Evolutionary conservation across 2,329 filamentous ascomycete genomes (phyloP).

Genomic region (Cercospora zeina): DNA sequence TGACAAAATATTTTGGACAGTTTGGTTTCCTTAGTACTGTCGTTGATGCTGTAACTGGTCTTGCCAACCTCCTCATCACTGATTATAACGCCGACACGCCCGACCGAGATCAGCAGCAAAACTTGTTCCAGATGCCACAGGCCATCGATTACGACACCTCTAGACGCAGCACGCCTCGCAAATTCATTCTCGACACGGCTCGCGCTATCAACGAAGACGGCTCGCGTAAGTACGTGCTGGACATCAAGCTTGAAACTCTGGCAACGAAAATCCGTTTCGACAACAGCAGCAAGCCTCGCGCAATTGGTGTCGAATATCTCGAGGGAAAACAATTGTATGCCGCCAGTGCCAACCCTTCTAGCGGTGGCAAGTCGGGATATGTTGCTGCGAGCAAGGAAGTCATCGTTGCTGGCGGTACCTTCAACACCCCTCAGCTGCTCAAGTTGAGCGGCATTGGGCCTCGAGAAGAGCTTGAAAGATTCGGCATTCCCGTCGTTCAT

Average conservation of each 20-base stretch:
- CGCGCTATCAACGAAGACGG: conserved; percentile 54
- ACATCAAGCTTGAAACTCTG: conserved; percentile 61
- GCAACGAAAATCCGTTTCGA: conserved; percentile 68
- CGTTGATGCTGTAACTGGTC: conserved; percentile 22
- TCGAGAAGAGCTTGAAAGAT: conserved; percentile 52
- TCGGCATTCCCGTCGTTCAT: conserved; percentile 56
- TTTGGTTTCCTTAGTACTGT: conserved; percentile 33
- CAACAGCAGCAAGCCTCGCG: conserved; percentile 48
- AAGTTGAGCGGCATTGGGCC: conserved; percentile 66
- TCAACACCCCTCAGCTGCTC: conserved; percentile 65
- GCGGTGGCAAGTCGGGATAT: conserved; percentile 44
- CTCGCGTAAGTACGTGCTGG: conserved; percentile 57
- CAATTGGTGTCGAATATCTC: conserved; percentile 48
- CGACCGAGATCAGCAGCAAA: conserved; percentile 50
- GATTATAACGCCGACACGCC: conserved; percentile 49
- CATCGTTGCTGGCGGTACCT: conserved; percentile 56
- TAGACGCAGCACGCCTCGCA: conserved; percentile 55
- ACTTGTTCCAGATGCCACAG: conserved; percentile 61
- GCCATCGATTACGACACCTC: conserved; percentile 20
- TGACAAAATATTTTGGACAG: conserved; percentile 46
- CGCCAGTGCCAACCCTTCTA: conserved; percentile 41
- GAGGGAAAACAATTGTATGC: conserved; percentile 45
- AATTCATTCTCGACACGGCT: conserved; percentile 56
- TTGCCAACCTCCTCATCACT: conserved; percentile 27
- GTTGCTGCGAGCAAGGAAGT: conserved; percentile 50